Percentiles rank a stretch among this genome's conserved stretches.
These are phyloP conservation scores for Hypocreales sp. DNA, from an alignment of 2,329 filamentous ascomycete genomes.

Conservation along the genomic window DNA sequence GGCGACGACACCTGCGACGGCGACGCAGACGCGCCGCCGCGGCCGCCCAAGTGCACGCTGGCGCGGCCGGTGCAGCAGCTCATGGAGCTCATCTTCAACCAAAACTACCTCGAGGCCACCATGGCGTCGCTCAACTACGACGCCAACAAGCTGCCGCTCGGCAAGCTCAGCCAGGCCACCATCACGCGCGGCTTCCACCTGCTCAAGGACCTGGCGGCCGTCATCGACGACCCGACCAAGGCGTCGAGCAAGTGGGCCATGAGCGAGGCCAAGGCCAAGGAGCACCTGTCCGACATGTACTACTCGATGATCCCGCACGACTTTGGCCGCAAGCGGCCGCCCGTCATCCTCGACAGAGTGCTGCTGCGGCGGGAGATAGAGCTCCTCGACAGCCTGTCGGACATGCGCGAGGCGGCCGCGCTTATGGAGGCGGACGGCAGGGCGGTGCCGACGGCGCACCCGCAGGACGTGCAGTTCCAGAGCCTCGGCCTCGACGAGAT, in stretches of 20 bases:
- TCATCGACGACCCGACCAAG: slow-evolving; percentile 39
- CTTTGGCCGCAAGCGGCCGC: slow-evolving; percentile 61
- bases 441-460: slow-evolving; percentile 38
- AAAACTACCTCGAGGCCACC: slow-evolving; percentile 49
- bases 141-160: slow-evolving; percentile 62
- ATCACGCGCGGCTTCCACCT: slow-evolving; percentile 61
- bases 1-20: slow-evolving; percentile 13
- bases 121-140: slow-evolving; percentile 59
- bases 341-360: slow-evolving; percentile 40
- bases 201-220: slow-evolving; percentile 57
- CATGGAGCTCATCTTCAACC: slow-evolving; percentile 74
- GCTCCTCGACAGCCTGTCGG: slow-evolving; percentile 63
- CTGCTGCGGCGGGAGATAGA: slow-evolving; percentile 63
- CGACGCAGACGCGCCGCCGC: slow-evolving; percentile 9
- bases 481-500: slow-evolving; percentile 63
- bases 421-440: slow-evolving; percentile 54
- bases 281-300: slow-evolving; percentile 59
- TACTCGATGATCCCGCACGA: slow-evolving; percentile 71
- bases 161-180: slow-evolving; percentile 68
- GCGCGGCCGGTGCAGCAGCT: slow-evolving; percentile 46
- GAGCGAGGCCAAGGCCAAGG: slow-evolving; percentile 25
- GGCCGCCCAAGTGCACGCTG: slow-evolving; percentile 39
- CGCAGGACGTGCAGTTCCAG: slow-evolving; percentile 57
- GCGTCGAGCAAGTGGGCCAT: slow-evolving; percentile 27
- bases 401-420: slow-evolving; percentile 69